phyloP scores from a whole-genome alignment of 1,284 basidiomycete species.

The Rhodotorula sp. region DNA sequence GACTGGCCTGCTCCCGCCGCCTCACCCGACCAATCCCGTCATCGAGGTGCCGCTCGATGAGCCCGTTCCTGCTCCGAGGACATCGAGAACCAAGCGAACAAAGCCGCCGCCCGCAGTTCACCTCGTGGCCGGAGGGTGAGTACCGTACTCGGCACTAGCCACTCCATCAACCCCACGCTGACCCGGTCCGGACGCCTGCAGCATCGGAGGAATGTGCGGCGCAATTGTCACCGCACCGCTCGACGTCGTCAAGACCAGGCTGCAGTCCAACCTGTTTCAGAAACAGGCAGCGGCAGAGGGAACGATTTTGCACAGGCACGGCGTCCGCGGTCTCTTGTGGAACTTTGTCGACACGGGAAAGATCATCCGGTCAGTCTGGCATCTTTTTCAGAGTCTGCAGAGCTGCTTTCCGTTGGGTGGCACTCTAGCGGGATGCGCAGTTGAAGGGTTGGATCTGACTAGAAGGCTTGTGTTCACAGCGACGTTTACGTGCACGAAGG shows the following conservation, averaged over 20 bases:
- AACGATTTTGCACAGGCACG: constrained; percentile 49
- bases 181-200: constrained; percentile 48
- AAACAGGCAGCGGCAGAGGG: neutral
- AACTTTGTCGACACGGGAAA: constrained; percentile 94
- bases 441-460: too few relatives aligned
- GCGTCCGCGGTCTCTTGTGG: constrained; percentile 63
- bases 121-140: constrained; percentile 50
- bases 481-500: constrained; percentile 90
- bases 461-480: too few relatives aligned
- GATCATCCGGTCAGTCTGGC: constrained; percentile 68
- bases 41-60: constrained; percentile 16
- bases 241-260: constrained; percentile 95
- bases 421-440: too few relatives aligned
- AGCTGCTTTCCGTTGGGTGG: neutral
- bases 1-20: neutral
- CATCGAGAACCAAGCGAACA: neutral
- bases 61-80: constrained; percentile 1
- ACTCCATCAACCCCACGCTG: neutral
- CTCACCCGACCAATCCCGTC: constrained; percentile 17
- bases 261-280: constrained; percentile 85
- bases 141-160: too few relatives aligned
- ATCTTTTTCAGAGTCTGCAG: neutral
- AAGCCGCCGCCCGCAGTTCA: constrained; percentile 46
- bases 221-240: constrained; percentile 95
- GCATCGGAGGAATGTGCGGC: constrained; percentile 95